Evolutionary conservation across 164 flowering plant species (phyloP), one percentile per base, ranked within the genome.

Genomic region (Vitis labrusca): DNA sequence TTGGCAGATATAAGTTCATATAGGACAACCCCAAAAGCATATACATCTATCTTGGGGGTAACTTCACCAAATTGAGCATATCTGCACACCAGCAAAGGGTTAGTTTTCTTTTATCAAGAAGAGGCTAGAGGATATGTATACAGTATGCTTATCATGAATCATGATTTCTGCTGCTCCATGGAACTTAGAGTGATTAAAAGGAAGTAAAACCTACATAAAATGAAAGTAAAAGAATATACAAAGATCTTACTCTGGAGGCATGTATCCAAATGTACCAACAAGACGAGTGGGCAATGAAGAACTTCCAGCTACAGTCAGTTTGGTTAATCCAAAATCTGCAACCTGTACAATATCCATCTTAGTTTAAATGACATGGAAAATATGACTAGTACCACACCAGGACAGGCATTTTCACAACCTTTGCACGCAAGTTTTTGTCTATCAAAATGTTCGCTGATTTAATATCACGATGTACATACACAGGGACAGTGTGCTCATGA

Each of bases 381-480:
- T 17, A 72, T 30, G 9, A 30, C 13, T 59, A 29, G 63, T 47
- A 23, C 29, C 63, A 29, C 44, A 37, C 44, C 44, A 37, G 61
- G 1, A 63, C 44, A 63, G 53, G 50, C 16, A 37, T 15, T n/a
- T 56, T 23, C 10, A 64, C 59, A 70, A 94, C 99, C 97, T 94
- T 94, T 68, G 73, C 98, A 67, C 73, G 98, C 78, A 72, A 92
- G 77, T 87, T 91, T 69, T 85, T 86, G 86, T 91, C 98, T 65
- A 94, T 92, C 88, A 94, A 80, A 73, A 94, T 94, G 83, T 94
- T 92, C 54, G 95, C 93, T 68, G 97, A 87, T 81, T 94, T 94
- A 51, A 94, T 91, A 82, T 94, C 99, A 50, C 97, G 97, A 73
- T 94, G 99, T 59, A 94, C 89, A 69, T 94, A 94, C 2, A 91